Evolutionary conservation across 164 flowering plant species (phyloP), one percentile per base, ranked within the genome.

Genomic region (Stephania yunnanensis): DNA sequence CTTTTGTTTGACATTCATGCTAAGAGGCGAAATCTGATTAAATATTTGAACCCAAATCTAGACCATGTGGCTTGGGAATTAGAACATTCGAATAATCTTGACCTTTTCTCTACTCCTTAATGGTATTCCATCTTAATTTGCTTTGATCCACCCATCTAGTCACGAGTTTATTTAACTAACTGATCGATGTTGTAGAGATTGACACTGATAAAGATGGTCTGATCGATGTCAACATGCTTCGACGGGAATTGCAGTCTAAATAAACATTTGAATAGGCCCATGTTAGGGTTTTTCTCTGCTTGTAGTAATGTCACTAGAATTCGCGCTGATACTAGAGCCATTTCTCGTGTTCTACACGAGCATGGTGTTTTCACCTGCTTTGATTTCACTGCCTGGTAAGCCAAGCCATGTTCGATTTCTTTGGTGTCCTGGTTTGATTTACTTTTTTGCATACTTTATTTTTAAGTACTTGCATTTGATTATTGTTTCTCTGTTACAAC

Each of bases 251-350:
- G 6, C 77, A 81, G 29, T 46, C 68, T 4, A 82, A 73, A 44
- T n/a, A 81, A 81, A 17, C n/a, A 71, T 48, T 65, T 81, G n/a
- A 83, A 82, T n/a, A 73, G 91, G 12, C 95, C 93, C 0, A 76
- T 89, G 77, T 65, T 93, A n/a, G 95, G 91, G 3, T 91, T 96
- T 6, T 91, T 93, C 84, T 91, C 94, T 0, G 92, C 93, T 66
- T 93, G 96, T 70, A 91, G 96, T 71, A 91, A 93, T 64, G 94
- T 91, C 45, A 87, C 94, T 1, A 93, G 98, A 42, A 84, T 87
- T 20, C 74, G 46, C 58, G 55, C 88, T 0, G 87, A 90, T 71
- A 89, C 96, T 0, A 69, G 89, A 53, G 85, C 82, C 3, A 71
- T 91, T 1, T 89, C 94, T 46, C 76, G 73, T 10, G 83, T 93